phyloP scores from a whole-genome alignment of 2,329 filamentous ascomycete species.

The Fusarium robinianum region DNA sequence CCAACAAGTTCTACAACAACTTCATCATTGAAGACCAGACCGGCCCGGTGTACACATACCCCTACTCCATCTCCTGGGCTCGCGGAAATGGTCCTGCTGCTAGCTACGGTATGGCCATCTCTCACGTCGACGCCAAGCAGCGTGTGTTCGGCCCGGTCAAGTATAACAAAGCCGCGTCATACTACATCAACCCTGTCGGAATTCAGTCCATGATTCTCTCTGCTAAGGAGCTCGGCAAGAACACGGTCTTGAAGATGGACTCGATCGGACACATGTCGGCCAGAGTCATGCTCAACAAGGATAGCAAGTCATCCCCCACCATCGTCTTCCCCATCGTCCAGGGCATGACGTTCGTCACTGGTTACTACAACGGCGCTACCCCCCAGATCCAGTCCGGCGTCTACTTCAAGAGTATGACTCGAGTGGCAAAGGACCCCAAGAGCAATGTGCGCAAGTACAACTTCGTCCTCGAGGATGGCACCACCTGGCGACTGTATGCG shows the following conservation, averaged over 20 bases:
- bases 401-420: conserved; percentile 71
- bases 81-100: conserved; percentile 63
- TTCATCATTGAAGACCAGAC: conserved; percentile 76
- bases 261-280: conserved; percentile 61
- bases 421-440: conserved; percentile 59
- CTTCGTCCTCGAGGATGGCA: conserved; percentile 71
- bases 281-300: conserved; percentile 68
- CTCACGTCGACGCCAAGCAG: conserved; percentile 71
- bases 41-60: conserved; percentile 73
- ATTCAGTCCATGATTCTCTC: conserved; percentile 83
- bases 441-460: conserved; percentile 75
- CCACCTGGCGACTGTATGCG: conserved; percentile 81
- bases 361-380: conserved; percentile 68
- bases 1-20: conserved; percentile 83
- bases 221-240: conserved; percentile 69
- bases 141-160: conserved; percentile 66
- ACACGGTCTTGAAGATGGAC: conserved; percentile 61
- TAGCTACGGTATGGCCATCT: conserved; percentile 79
- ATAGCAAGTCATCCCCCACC: conserved; percentile 56
- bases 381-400: conserved; percentile 76
- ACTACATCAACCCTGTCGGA: conserved; percentile 80
- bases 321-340: conserved; percentile 85
- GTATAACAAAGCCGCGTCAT: conserved; percentile 63
- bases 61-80: conserved; percentile 71
- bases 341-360: conserved; percentile 88